Percentiles rank a stretch among this genome's conserved stretches.
Conservation (phyloP, 208 protist species). For the Angomonas deanei region DNA sequence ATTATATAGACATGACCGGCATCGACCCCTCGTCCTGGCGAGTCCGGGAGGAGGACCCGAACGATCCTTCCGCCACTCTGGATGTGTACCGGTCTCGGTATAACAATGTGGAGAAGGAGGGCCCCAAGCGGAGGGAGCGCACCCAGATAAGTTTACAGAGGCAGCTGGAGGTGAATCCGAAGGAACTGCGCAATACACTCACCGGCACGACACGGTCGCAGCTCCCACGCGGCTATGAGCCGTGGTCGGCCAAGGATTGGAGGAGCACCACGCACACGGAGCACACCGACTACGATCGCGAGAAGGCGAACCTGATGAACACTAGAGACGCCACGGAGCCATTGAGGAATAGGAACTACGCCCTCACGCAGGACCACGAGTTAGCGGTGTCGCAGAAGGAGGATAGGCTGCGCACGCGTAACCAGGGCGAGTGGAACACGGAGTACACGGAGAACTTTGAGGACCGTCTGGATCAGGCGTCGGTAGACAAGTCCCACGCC, state of each 20-base stretch:
- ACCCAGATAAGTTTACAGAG: slow-evolving; percentile 45
- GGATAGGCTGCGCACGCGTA: slow-evolving; percentile 27
- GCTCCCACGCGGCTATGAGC: slow-evolving; percentile 62
- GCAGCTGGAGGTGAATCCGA: slow-evolving; percentile 44
- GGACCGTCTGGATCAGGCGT: slow-evolving; percentile 47
- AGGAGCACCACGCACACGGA: slow-evolving; percentile 81
- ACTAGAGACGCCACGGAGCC: slow-evolving; percentile 49
- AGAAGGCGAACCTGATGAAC: slow-evolving; percentile 49
- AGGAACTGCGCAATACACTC: slow-evolving; percentile 38
- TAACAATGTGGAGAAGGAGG: slow-evolving; percentile 81
- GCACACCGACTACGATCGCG: slow-evolving; percentile 69
- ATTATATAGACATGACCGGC: slow-evolving; percentile 78
- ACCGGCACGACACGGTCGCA: slow-evolving; percentile 26
- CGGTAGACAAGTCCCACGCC: slow-evolving; percentile 54
- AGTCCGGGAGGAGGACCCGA: slow-evolving; percentile 34
- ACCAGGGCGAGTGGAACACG: slow-evolving; percentile 51
- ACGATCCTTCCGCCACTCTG: slow-evolving; percentile 18
- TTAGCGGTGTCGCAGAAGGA: slow-evolving; percentile 32
- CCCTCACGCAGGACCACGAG: slow-evolving; percentile 48
- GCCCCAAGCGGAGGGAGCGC: slow-evolving; percentile 53
- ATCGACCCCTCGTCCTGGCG: slow-evolving; percentile 74
- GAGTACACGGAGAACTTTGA: slow-evolving; percentile 67
- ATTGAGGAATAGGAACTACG: slow-evolving; percentile 67
- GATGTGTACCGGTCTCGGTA: slow-evolving; percentile 83
- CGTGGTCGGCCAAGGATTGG: slow-evolving; percentile 69